Conservation (phyloP, 2,329 filamentous ascomycete species). For the Paecilomyces dactylethromorphus region DNA sequence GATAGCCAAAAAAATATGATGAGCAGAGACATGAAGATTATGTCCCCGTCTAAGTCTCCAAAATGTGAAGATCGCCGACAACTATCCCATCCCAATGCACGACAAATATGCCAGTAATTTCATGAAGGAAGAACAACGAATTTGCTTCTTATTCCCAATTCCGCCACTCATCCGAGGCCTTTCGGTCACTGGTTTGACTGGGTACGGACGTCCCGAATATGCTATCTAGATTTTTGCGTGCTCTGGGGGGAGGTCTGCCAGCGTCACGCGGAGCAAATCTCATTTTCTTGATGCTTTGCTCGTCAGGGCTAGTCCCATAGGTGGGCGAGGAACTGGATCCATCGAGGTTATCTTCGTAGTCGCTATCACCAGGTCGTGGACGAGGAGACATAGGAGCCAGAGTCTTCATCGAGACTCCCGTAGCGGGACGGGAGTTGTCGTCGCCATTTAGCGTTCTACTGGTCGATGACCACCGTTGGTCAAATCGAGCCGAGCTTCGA, state of each 20-base stretch:
- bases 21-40: background rate
- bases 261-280: background rate
- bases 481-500: conserved; percentile 13
- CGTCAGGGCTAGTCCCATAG: conserved; percentile 12
- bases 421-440: conserved; percentile 20
- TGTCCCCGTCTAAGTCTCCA: background rate
- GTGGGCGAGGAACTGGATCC: conserved; percentile 11
- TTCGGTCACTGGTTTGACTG: conserved; percentile 1
- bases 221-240: background rate
- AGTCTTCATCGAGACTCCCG: conserved; percentile 38
- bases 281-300: conserved; percentile 1
- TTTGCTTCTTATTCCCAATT: conserved; percentile 30
- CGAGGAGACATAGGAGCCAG: conserved; percentile 33
- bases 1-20: background rate
- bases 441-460: conserved; percentile 13
- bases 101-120: background rate
- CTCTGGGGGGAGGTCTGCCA: background rate
- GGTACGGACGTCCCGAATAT: conserved; percentile 1
- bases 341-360: conserved; percentile 24
- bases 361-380: conserved; percentile 26
- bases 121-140: background rate
- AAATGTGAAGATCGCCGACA: background rate
- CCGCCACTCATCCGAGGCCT: conserved; percentile 30
- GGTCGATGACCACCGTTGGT: conserved; percentile 11
- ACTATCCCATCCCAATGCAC: background rate